Base-by-base conservation (phyloP, 805 yeast species). In the Schwanniomyces yamadae region DNA sequence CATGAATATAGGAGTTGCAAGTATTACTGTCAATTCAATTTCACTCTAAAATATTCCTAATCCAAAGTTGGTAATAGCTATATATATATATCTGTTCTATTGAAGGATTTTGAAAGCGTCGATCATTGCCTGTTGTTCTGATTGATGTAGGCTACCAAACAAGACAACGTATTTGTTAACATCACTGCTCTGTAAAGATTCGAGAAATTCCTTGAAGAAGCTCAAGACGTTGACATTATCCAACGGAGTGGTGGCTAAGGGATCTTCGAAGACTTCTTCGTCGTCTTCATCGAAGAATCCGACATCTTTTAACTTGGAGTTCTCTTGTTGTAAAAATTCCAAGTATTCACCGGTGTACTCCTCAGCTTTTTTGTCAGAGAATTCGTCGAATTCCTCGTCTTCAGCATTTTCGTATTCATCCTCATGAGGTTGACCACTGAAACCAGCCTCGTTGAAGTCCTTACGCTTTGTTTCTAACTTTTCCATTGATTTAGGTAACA, bases 201-300 rank as follows among this genome's bases (percentile, higher is more conserved):
- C 39, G 8, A 84, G 57, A n/a, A 76, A 71, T 17, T 77, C 74
- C 40, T 78, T 76, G 54, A 88, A 77, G 4, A 78, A 73, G 8
- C 70, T 66, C 57, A 78, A 84, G 4, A 85, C 77, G 50, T 89
- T 82, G 33, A 89, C 60, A 27, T 69, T 66, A 50, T 91, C 97
- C 28, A 93, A 68, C 1, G 95, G 81, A 1, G 89, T 82, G 39
- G 82, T 81, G 9, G 82, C 75, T 49, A 85, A 69, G 4, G 96
- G 63, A 42, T 59, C 96, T 52, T 90, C 97, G 28, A 77, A 77
- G 12, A 84, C 64, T 9, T 80, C 87, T 28, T 82, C 90, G 31
- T 79, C 80, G n/a, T 75, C 78, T 41, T 75, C 80, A 15, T 46
- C 45, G 16, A 54, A 50, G 18, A 49, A 45, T 3, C 59, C 55